Evolutionary conservation across 192 early-diverging fungal genomes (phyloP).

Genomic region (Chytriomyces confervae): DNA sequence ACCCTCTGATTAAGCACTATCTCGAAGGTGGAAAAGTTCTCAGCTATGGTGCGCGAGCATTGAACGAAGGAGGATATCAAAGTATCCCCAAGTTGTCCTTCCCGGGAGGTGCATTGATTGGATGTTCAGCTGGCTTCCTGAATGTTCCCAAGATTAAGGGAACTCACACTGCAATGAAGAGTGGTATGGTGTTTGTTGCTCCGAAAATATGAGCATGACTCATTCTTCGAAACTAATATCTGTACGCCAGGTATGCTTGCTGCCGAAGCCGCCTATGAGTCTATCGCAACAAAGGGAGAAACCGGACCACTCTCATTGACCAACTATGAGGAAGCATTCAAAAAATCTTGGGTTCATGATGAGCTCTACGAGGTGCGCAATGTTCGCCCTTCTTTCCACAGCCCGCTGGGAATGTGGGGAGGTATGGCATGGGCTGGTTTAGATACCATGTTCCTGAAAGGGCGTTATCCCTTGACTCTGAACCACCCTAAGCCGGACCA

Average conservation of each 20-base stretch:
- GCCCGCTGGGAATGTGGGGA: constrained; percentile 82
- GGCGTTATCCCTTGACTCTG: constrained; percentile 92
- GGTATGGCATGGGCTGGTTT: constrained; percentile 87
- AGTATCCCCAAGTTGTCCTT: constrained; percentile 93
- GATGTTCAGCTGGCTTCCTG: constrained; percentile 93
- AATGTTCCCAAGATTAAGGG: constrained; percentile 99
- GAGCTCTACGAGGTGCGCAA: constrained; percentile 94
- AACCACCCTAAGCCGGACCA: constrained; percentile 85
- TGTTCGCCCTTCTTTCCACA: constrained; percentile 91
- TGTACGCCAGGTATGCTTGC: constrained; percentile 75
- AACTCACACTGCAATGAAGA: constrained; percentile 99
- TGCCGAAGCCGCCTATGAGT: constrained; percentile 86
- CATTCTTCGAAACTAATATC: neutral
- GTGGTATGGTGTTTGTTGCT: constrained; percentile 55
- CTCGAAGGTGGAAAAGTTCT: constrained; percentile 90
- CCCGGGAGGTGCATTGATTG: constrained; percentile 94
- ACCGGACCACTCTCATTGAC: constrained; percentile 71
- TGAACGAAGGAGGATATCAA: constrained; percentile 90
- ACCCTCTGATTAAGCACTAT: constrained; percentile 80
- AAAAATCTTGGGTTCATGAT: constrained; percentile 87
- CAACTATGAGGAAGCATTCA: constrained; percentile 80
- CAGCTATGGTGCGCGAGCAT: constrained; percentile 93
- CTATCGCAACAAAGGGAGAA: constrained; percentile 58
- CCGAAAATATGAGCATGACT: neutral
- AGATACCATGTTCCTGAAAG: constrained; percentile 88